These are phyloP conservation scores for Pseudogymnoascus sp. DNA, from an alignment of 2,329 filamentous ascomycete genomes.

Conservation along the genomic window DNA sequence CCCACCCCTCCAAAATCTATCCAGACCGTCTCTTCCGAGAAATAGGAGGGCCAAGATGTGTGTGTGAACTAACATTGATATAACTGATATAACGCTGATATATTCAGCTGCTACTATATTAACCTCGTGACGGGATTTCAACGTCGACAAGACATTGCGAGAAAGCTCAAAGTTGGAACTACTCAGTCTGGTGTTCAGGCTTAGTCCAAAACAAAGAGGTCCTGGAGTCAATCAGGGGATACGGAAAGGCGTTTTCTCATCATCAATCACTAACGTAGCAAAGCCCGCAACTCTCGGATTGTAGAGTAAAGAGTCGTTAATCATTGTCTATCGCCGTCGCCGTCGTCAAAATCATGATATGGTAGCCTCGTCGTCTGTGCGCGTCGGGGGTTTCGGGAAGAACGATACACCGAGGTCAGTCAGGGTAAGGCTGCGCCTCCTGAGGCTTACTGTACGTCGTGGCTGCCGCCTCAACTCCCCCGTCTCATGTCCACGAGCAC, in stretches of 20 bases:
- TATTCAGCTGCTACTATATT: neutral
- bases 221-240: no score
- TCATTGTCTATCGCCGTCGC: neutral
- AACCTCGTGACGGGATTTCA: neutral
- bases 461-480: neutral
- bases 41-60: neutral
- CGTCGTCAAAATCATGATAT: neutral
- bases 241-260: neutral
- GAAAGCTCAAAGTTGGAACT: neutral
- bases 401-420: neutral
- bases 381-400: neutral
- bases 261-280: neutral
- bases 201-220: neutral
- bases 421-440: slow-evolving; percentile 6
- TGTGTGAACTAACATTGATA: neutral
- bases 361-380: neutral
- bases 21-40: no score
- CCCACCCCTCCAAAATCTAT: no score
- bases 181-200: neutral
- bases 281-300: neutral
- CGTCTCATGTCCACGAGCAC: neutral
- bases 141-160: neutral
- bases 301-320: neutral
- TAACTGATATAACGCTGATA: neutral
- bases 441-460: neutral